Base-by-base conservation (phyloP, 495 filamentous ascomycete species). In the Aspergillus leporis region DNA sequence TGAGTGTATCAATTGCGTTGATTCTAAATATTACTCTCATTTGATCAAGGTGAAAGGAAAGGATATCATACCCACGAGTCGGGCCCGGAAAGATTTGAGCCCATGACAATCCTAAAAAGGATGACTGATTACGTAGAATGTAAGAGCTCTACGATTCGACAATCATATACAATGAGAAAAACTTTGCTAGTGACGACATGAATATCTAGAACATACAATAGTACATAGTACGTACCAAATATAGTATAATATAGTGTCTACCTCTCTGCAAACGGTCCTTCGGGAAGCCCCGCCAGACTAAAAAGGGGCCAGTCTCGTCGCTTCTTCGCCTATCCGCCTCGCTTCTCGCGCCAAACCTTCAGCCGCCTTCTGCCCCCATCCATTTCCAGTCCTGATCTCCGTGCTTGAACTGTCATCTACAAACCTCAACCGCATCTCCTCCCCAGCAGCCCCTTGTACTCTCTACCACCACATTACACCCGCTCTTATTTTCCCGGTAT, bases 271-370 rank as follows among this genome's bases (percentile, higher is more conserved):
- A 58, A 58, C 51, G 50, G 58, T 56, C 28, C 14, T 21, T 48
- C 43, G 45, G 41, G 54, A 56, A 36, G 25, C 41, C 41, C 43
- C 36, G 38, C 36, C 53, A 14, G 25, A 31, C 54, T 50, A 56
- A 56, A 56, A 55, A 55, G 25, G 53, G 52, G 43, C n/a, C 52
- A 28, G 13, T 31, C 50, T 7, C n/a, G 51, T 66, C 70, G 64
- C 66, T 68, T 70, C 66, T 47, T 72, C 70, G 71, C 61, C 69
- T 73, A 68, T 55, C 25, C 51, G 45, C 36, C 64, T 76, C 73
- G 74, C 73, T 73, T 75, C 66, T 61, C 61, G 74, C 74, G 74
- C 61, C 66, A 63, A 75, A 70, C 62, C 59, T 36, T 55, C 62
- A 70, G 63, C 71, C 68, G 71, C 70, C 63, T 62, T 59, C 63